These are phyloP conservation scores for Fusarium penzigii DNA, from an alignment of 2,329 filamentous ascomycete species.

Conservation along the genomic window DNA sequence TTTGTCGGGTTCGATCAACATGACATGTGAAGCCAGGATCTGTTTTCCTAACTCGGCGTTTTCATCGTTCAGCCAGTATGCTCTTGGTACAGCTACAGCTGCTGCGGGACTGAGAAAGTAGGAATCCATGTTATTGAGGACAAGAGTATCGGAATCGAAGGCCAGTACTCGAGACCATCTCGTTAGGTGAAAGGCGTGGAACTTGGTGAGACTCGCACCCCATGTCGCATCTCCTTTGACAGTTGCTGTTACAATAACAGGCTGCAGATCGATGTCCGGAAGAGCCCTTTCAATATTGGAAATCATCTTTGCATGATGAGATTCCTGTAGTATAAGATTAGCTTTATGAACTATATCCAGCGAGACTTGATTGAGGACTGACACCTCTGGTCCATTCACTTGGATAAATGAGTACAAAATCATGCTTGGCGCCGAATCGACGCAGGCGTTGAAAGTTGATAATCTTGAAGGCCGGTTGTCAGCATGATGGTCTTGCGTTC, in stretches of 20 bases:
- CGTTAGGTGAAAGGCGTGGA: slow-evolving; percentile 9
- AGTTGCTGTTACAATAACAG: slow-evolving; percentile 6
- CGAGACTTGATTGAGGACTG: background rate
- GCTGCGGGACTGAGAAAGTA: slow-evolving; percentile 3
- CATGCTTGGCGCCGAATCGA: background rate
- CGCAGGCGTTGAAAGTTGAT: slow-evolving; percentile 2
- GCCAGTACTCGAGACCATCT: slow-evolving; percentile 10
- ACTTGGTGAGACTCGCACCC: slow-evolving; percentile 10
- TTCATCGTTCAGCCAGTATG: slow-evolving; percentile 5
- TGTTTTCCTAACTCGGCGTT: background rate
- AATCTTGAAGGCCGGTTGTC: background rate
- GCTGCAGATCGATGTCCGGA: slow-evolving; percentile 5
- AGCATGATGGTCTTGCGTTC: background rate
- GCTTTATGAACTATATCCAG: background rate
- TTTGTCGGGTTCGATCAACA: slow-evolving; percentile 9
- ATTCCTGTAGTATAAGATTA: background rate
- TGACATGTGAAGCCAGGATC: slow-evolving; percentile 7
- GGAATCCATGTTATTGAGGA: slow-evolving; percentile 9
- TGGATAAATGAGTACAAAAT: slow-evolving; percentile 1
- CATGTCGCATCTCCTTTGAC: slow-evolving; percentile 12
- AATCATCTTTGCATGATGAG: background rate
- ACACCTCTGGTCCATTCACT: slow-evolving; percentile 1
- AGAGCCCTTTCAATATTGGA: background rate
- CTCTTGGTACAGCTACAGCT: slow-evolving; percentile 5
- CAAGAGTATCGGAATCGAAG: slow-evolving; percentile 12